Percentiles rank a stretch among this genome's conserved stretches.
phyloP scores from a whole-genome alignment of 2,329 filamentous ascomycete species.

The Venturia pyrina region DNA sequence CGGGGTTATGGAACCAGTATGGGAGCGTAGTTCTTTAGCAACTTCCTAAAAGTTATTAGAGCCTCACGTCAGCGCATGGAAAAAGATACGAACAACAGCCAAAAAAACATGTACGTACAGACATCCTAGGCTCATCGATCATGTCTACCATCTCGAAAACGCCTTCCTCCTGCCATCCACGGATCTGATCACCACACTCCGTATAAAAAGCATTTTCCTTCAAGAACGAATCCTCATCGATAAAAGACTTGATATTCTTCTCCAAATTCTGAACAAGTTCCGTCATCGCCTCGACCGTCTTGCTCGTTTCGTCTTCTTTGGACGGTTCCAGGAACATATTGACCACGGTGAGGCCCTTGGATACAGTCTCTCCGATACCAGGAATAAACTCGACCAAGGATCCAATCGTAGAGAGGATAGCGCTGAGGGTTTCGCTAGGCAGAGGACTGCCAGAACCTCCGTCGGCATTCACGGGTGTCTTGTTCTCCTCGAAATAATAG shows the following conservation, averaged over 20 bases:
- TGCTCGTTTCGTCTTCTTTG: neutral
- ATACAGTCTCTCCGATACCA: neutral
- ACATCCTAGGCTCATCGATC: neutral
- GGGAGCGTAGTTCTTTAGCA: too few relatives aligned
- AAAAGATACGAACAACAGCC: too few relatives aligned
- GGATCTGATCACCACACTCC: neutral
- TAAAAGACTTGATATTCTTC: neutral
- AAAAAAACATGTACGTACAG: neutral
- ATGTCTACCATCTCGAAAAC: neutral
- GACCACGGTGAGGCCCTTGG: neutral
- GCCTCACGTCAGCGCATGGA: too few relatives aligned
- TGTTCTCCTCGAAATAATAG: neutral
- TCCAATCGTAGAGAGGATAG: neutral
- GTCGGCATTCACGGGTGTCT: neutral
- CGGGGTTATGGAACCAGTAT: too few relatives aligned
- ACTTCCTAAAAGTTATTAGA: too few relatives aligned
- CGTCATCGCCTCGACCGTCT: neutral
- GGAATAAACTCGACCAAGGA: neutral
- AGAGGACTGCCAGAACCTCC: neutral
- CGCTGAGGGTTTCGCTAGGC: neutral
- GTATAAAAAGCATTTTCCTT: slow-evolving; percentile 1
- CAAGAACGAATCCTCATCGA: neutral
- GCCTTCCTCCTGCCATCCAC: neutral
- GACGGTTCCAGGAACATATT: neutral
- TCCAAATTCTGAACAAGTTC: neutral